Percentiles rank a stretch among this genome's conserved stretches.
Evolutionary conservation across 2,329 filamentous ascomycete genomes (phyloP).

Genomic region (Cercospora janseana): DNA sequence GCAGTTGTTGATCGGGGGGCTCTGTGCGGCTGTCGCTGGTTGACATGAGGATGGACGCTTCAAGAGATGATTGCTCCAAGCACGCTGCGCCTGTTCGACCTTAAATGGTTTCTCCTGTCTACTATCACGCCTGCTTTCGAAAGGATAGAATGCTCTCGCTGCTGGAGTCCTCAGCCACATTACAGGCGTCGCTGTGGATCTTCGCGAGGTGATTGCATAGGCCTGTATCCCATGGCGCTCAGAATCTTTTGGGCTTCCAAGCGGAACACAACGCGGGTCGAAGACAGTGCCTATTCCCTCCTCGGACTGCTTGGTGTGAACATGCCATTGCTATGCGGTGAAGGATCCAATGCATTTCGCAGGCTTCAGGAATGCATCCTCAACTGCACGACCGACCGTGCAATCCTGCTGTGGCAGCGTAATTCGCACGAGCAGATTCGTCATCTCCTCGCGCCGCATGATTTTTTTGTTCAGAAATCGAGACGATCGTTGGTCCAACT

Average conservation of each 20-base stretch:
- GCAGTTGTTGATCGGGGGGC: neutral
- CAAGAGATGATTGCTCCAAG: slow-evolving; percentile 20
- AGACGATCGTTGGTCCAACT: too few relatives aligned
- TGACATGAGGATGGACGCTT: slow-evolving; percentile 17
- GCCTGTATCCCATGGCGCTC: neutral
- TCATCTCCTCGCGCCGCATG: neutral
- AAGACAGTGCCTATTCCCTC: slow-evolving; percentile 22
- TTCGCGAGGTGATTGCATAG: neutral
- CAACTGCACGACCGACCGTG: slow-evolving; percentile 9
- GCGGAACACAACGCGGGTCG: slow-evolving; percentile 8
- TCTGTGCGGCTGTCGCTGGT: slow-evolving; percentile 2
- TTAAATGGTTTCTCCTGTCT: neutral
- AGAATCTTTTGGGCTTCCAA: slow-evolving; percentile 17
- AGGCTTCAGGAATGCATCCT: slow-evolving; percentile 26
- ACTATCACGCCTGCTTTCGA: neutral
- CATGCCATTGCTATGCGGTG: slow-evolving; percentile 23
- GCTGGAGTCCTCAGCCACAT: neutral
- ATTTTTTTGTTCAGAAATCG: neutral
- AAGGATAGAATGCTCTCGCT: neutral
- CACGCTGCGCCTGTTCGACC: neutral
- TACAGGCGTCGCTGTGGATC: neutral
- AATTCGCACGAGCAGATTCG: neutral
- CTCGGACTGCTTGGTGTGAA: slow-evolving; percentile 25
- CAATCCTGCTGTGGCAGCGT: neutral
- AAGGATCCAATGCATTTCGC: slow-evolving; percentile 22